A percentile compares a stretch with the other conserved stretches of the same genome.
Conservation (phyloP, 805 yeast species). For the Metschnikowia cerradonensis region DNA sequence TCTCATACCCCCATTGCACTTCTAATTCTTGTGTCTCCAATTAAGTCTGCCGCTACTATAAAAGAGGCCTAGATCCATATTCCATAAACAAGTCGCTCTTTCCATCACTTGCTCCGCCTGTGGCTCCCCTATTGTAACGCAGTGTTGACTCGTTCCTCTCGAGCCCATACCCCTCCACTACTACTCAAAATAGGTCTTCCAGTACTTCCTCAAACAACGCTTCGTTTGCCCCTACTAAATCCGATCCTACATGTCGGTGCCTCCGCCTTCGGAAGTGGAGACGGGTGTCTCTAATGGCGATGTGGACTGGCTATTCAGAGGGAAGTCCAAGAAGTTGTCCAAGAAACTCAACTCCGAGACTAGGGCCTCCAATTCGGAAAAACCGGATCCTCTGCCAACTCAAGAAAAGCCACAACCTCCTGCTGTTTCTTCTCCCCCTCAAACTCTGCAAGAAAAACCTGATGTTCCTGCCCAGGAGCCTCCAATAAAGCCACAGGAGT, state of each 20-base stretch:
- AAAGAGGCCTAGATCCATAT: neutral
- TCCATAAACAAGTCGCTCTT: neutral
- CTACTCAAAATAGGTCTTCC: neutral
- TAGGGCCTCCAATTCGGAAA: constrained; percentile 7
- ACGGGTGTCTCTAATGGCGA: constrained; percentile 68
- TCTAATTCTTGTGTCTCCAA: too few relatives aligned
- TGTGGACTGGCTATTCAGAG: constrained; percentile 81
- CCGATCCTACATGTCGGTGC: constrained; percentile 9
- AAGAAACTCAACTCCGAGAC: constrained; percentile 34
- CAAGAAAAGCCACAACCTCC: neutral
- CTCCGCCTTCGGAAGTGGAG: constrained; percentile 21
- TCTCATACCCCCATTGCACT: too few relatives aligned
- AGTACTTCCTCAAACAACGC: neutral
- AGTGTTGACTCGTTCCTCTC: neutral
- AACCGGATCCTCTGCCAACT: neutral
- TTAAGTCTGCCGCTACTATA: too few relatives aligned
- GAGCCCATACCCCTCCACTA: neutral
- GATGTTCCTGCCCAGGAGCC: neutral
- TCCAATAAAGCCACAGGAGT: neutral
- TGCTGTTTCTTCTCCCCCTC: neutral
- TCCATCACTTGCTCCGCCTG: neutral
- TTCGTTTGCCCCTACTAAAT: too few relatives aligned
- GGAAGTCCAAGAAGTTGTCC: constrained; percentile 59
- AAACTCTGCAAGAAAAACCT: neutral
- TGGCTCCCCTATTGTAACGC: too few relatives aligned